phyloP scores from a whole-genome alignment of 495 filamentous ascomycete species.

The Penicillium robsamsonii region DNA sequence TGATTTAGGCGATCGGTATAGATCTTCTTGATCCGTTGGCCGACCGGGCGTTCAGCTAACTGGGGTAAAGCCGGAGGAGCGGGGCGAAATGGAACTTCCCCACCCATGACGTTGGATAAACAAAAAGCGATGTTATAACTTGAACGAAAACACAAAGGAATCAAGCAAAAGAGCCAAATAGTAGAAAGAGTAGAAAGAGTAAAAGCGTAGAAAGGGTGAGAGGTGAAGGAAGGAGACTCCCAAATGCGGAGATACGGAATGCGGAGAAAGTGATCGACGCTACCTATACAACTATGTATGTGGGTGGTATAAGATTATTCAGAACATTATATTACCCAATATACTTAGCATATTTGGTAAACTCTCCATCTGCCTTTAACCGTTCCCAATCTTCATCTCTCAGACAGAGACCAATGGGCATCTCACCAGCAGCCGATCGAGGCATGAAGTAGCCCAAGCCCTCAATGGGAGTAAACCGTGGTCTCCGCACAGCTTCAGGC shows the following conservation, averaged over 20 bases:
- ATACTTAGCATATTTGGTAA: conserved; percentile 34
- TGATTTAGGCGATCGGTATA: conserved; percentile 81
- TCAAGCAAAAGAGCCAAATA: too few species aligned
- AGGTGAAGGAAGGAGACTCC: conserved; percentile 14
- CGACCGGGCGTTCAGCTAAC: conserved; percentile 60
- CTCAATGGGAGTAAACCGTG: conserved; percentile 46
- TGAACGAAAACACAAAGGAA: too few species aligned
- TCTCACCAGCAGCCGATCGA: conserved; percentile 37
- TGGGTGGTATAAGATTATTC: too few species aligned
- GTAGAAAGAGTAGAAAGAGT: conserved; percentile 9
- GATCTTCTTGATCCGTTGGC: conserved; percentile 82
- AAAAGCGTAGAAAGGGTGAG: conserved; percentile 7
- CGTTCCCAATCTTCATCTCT: conserved; percentile 43
- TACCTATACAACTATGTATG: not conserved
- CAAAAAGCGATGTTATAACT: not conserved
- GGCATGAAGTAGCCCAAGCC: conserved; percentile 51
- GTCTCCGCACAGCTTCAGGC: conserved; percentile 49
- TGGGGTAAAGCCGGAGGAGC: conserved; percentile 53
- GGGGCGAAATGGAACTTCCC: conserved; percentile 38
- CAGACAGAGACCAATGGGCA: conserved; percentile 44
- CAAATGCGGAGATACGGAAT: conserved; percentile 23
- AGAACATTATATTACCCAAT: conserved; percentile 24
- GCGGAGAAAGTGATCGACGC: conserved; percentile 19
- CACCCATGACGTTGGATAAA: conserved; percentile 39
- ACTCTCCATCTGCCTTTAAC: conserved; percentile 38